phyloP scores from a whole-genome alignment of 768 basidiomycete genomes.

The Lactarius evosmus region DNA sequence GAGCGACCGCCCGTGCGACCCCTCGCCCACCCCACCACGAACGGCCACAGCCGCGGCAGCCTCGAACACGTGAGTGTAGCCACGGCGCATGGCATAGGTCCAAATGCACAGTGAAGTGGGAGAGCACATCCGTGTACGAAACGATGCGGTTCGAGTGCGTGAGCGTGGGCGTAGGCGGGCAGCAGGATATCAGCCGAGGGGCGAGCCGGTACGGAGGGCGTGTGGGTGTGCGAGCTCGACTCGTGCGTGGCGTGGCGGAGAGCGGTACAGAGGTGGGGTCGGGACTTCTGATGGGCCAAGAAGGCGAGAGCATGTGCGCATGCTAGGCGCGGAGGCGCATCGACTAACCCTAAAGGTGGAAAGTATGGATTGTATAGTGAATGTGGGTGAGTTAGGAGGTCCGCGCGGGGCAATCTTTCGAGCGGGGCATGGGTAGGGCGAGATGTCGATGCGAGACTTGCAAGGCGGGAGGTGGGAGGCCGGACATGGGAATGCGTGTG shows the following conservation, averaged over 20 bases:
- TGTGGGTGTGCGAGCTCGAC: conserved; percentile 47
- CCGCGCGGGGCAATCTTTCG: too few species aligned
- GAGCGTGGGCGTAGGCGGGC: conserved; percentile 57
- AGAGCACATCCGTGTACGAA: conserved; percentile 83
- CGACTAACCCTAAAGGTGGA: background rate
- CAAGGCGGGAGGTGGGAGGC: too few species aligned
- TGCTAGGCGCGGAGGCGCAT: too few species aligned
- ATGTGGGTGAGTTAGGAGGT: too few species aligned
- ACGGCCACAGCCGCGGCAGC: conserved; percentile 22
- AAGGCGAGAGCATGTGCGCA: too few species aligned
- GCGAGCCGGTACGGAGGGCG: conserved; percentile 45
- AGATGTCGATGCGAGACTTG: too few species aligned
- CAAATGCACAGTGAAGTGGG: conserved; percentile 89
- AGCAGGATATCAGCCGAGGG: conserved; percentile 37
- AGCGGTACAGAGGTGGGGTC: too few species aligned
- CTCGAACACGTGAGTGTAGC: conserved; percentile 41
- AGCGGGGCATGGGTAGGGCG: too few species aligned
- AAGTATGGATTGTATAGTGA: too few species aligned
- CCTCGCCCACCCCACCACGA: conserved; percentile 1
- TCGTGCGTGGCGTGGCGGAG: too few species aligned
- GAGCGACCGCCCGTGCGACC: background rate
- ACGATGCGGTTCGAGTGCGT: conserved; percentile 88
- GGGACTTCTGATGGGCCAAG: conserved; percentile 30
- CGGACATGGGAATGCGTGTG: too few species aligned
- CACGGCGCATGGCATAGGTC: conserved; percentile 59